Evolutionary conservation across 768 basidiomycete genomes (phyloP), one percentile per base, ranked within the genome.

Genomic region (Dioszegia crocea): DNA sequence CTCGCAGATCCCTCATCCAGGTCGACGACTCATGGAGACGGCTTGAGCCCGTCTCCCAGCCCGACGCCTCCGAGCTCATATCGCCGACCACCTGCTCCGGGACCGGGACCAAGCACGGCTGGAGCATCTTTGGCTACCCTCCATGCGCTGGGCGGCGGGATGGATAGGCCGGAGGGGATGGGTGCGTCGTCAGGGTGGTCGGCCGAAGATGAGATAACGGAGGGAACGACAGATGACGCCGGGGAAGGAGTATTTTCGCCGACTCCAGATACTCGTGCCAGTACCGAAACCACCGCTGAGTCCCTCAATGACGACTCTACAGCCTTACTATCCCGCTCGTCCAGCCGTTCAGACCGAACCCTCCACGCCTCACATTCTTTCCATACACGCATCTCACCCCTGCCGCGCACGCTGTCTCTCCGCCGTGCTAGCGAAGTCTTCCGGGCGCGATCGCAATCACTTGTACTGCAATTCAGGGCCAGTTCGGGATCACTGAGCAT

Each of bases 261-360:
- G 40, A 3, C 17, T 19, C 41, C 1, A 31, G 27, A 5, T n/a
- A 27, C 10, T 23, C 23, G 4, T 3, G 19, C 31, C 43, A 46
- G 51, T 16, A 26, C 23, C 2, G 51, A 53, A 6, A 36, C 54
- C 19, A 41, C 27, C 1, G 38, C 29, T 31, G 44, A 52, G n/a
- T 50, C 46, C 11, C 30, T 44, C 11, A 36, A 40, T 26, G 50
- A 53, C 45, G 58, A 59, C 27, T 45, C 40, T 3, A 40, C 49
- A 9, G 51, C 49, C 10, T 27, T 59, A 4, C 43, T 52, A 2
- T 44, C 54, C 14, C 43, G 54, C 1, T 44, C 54, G 24, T 46
- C 54, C 6, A 33, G 17, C 6, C 17, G 17, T 12, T 45, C 43
- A 9, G 43, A 10, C 9, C 27, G 36, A 16, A 26, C 29, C 11